Evolutionary conservation across 2,329 filamentous ascomycete species (phyloP), one percentile per base, ranked within the genome.

Genomic region (Cytospora chrysosperma): DNA sequence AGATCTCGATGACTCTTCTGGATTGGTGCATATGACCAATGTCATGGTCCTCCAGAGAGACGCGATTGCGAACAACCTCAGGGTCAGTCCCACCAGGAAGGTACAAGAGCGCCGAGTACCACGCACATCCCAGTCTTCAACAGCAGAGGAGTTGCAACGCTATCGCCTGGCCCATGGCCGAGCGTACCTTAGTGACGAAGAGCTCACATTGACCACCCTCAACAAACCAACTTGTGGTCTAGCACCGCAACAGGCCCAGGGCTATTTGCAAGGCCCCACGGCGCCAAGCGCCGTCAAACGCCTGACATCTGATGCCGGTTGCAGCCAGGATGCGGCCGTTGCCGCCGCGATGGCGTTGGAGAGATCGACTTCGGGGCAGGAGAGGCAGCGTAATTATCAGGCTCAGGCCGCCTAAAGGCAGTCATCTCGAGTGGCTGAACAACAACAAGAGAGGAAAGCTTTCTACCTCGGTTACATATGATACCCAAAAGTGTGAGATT

Each of bases 1-100:
- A 28, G 34, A 54, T 37, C 58, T 61, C 30, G 37, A 49, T 30
- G 37, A 8, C n/a, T 32, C 50, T 26, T 32, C 58, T 49, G 10
- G n/a, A 28, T 49, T 37, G 28, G 53, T 52, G 27, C 58, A 51
- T n/a, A 61, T 61, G 58, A 61, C 54, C 53, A 17, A 54, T 2
- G 58, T 24, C 21, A 61, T 61, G 58, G 58, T 24, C 43, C 34
- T 15, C 52, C 27, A 34, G 58, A 61, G 58, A 61, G 58, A 49
- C 26, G 58, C 37, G 26, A 47, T 47, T 19, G 43, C 43, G 43
- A 47, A 47, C 19, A 24, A 24, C 43, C 43, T 47, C 43, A 47
- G 43, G 51, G 27, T 52, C 21, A 61, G 58, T 24, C 58, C 51
- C 13, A 21, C 15, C 27, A 61, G 26, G 21, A 54, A 34, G 58